Percentiles rank a stretch among this genome's conserved stretches.
Evolutionary conservation across 2,329 filamentous ascomycete genomes (phyloP).

Genomic region (Alternaria postmessia): DNA sequence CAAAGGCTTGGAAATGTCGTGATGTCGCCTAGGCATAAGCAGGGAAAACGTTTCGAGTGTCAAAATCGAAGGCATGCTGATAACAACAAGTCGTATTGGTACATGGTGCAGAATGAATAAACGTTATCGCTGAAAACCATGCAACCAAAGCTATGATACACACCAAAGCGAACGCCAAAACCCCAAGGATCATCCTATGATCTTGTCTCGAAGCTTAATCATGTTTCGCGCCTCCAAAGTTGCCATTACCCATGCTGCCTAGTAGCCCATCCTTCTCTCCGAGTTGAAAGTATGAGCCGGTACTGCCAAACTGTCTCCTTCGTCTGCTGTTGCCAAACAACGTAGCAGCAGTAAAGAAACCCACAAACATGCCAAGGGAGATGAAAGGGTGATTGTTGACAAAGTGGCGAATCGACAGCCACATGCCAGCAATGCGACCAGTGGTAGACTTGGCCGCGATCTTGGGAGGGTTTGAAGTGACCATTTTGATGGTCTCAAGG

Average conservation of each 20-base stretch:
- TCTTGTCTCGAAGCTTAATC: conserved; percentile 26
- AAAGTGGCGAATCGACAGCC: conserved; percentile 58
- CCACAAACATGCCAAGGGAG: conserved; percentile 63
- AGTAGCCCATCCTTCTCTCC: conserved; percentile 75
- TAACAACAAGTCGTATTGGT: conserved; percentile 1
- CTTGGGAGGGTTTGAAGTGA: conserved; percentile 72
- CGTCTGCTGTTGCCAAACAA: conserved; percentile 43
- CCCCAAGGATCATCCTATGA: not conserved
- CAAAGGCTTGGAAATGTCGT: conserved; percentile 2
- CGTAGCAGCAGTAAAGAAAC: conserved; percentile 62
- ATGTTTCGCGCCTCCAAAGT: conserved; percentile 45
- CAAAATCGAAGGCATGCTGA: not conserved
- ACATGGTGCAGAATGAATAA: not conserved
- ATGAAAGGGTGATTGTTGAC: conserved; percentile 57
- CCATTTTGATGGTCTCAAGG: conserved; percentile 81
- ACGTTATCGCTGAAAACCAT: not conserved
- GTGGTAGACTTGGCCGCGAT: conserved; percentile 82
- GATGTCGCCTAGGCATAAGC: not conserved
- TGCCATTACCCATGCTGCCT: conserved; percentile 59
- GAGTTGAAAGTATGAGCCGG: conserved; percentile 68
- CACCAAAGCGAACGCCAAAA: conserved; percentile 9
- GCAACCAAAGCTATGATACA: conserved; percentile 22
- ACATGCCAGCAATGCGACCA: conserved; percentile 73
- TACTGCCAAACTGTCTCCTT: conserved; percentile 57
- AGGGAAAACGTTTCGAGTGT: not conserved